Base-by-base conservation (phyloP, 257 asterid species). In the Asclepias syriaca region DNA sequence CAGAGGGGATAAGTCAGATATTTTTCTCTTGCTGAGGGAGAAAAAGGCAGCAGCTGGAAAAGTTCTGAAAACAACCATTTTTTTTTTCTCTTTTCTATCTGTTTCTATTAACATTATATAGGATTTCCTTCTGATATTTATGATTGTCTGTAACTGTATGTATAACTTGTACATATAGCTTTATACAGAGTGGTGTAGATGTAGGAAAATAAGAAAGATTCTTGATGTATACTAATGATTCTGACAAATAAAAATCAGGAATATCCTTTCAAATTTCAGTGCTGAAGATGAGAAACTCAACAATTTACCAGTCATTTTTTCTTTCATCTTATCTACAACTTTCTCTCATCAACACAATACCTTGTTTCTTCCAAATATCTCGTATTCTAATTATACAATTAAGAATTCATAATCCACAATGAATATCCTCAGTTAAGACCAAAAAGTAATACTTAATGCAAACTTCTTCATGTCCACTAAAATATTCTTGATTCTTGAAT, bases 81-180 rank as follows among this genome's bases (percentile, higher is more conserved):
- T 34, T 6, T 40, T n/a, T n/a, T n/a, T n/a, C 46, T 40, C 46
- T 40, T 40, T 66, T 40, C 46, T 43, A 18, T 37, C 27, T 18
- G 22, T 72, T 32, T 72, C 69, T 66, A 21, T 72, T 54, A 54
- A 54, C 22, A 27, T 27, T 34, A 73, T 45, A 39, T 13, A 43
- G 10, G 61, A 53, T 57, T 65, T 66, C 59, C 32, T 53, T 66
- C 66, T 73, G 55, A 18, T 49, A 61, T 65, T 53, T 57, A 57
- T 51, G 66, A 60, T 34, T 54, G 55, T 65, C 15, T 15, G 29
- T 53, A 66, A 73, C 66, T 65, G 72, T 66, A 43, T 43, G 72
- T 66, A 40, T 40, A 65, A 39, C 53, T 74, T 66, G 66, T 66
- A 54, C 15, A 66, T 66, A 56, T 55, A 56, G 48, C 18, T 48